phyloP scores from a whole-genome alignment of 192 early-diverging fungal genomes.

The Coemansia sp. region DNA sequence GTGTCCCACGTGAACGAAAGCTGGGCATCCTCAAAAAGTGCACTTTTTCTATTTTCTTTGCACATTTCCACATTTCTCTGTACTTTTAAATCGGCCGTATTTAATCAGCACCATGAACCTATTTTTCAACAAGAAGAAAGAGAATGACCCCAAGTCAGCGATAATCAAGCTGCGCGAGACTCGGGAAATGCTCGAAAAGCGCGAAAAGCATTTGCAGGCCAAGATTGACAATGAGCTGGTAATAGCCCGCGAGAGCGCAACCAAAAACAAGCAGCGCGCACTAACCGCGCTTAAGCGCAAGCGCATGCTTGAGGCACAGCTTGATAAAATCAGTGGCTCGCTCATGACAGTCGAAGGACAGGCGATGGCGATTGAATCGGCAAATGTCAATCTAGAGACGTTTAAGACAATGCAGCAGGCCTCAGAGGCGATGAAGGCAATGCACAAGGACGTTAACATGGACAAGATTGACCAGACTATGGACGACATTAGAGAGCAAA shows the following conservation, averaged over 20 bases:
- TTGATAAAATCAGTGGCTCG: constrained; percentile 85
- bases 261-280: constrained; percentile 86
- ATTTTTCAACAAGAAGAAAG: constrained; percentile 65
- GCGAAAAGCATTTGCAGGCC: constrained; percentile 80
- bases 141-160: constrained; percentile 84
- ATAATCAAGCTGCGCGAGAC: constrained; percentile 90
- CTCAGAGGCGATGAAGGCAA: constrained; percentile 89
- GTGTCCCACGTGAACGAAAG: too few species aligned
- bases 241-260: constrained; percentile 83
- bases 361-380: constrained; percentile 92
- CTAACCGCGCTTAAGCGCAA: constrained; percentile 95
- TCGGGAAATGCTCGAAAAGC: constrained; percentile 92
- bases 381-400: constrained; percentile 92
- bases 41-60: background rate
- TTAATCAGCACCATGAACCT: constrained; percentile 62
- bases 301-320: constrained; percentile 77
- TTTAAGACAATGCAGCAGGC: constrained; percentile 94
- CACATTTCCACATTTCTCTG: background rate
- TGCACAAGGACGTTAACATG: constrained; percentile 82
- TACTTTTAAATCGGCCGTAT: constrained; percentile 5
- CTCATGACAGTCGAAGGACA: constrained; percentile 92
- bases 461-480: constrained; percentile 94
- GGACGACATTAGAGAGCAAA: constrained; percentile 97
- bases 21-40: background rate
- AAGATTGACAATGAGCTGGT: constrained; percentile 86